A percentile compares a stretch with the other conserved stretches of the same genome.
phyloP scores from a whole-genome alignment of 73 alveolate species.

The Paramecium pentaurelia region DNA sequence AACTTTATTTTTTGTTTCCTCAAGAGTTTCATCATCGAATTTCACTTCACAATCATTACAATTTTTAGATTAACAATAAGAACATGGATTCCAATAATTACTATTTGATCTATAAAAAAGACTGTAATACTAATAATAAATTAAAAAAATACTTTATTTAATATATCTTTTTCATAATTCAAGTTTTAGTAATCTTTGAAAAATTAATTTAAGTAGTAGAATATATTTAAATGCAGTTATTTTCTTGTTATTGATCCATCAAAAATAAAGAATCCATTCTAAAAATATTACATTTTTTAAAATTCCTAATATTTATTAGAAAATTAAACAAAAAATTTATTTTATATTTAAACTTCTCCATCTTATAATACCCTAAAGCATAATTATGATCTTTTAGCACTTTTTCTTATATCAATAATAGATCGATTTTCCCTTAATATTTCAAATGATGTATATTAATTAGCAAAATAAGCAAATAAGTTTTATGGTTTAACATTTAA shows the following conservation, averaged over 20 bases:
- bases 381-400: not conserved
- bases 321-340: not conserved
- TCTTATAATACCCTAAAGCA: not conserved
- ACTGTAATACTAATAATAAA: not conserved
- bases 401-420: not conserved
- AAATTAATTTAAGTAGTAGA: not conserved
- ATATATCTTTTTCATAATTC: not conserved
- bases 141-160: not conserved
- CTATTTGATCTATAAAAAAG: not conserved
- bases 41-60: constrained; percentile 12
- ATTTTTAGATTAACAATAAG: not conserved
- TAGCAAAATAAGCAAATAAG: not conserved
- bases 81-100: constrained; percentile 12
- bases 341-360: not conserved
- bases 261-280: not conserved
- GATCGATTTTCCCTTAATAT: not conserved
- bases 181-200: not conserved
- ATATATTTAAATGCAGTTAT: not conserved
- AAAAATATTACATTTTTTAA: not conserved
- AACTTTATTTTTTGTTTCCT: not conserved
- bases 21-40: constrained; percentile 4
- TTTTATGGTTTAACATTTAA: not conserved
- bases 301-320: not conserved
- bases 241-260: not conserved
- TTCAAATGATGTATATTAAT: not conserved